These are phyloP conservation scores for Tagetes erecta DNA, from an alignment of 129 eudicot species.

Conservation along the genomic window DNA sequence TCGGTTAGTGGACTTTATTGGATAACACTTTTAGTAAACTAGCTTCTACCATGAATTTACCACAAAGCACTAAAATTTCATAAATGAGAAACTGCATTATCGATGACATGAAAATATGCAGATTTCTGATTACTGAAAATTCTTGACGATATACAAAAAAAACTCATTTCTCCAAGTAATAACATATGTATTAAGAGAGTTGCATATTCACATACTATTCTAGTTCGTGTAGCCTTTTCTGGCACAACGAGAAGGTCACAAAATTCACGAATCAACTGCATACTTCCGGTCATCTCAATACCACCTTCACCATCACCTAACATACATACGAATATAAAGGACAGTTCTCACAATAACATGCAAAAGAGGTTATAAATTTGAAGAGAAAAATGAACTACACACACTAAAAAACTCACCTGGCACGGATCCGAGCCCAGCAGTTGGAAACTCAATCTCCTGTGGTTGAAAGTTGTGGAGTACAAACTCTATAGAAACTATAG, in stretches of 20 bases:
- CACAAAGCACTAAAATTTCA: neutral
- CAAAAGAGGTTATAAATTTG: conserved; percentile 4
- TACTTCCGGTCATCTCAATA: conserved; percentile 95
- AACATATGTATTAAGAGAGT: neutral
- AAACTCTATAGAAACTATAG: conserved; percentile 38
- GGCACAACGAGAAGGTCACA: conserved; percentile 76
- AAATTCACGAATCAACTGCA: conserved; percentile 92
- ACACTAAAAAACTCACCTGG: conserved; percentile 58
- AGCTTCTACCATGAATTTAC: conserved; percentile 5
- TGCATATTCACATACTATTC: conserved; percentile 58
- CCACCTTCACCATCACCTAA: conserved; percentile 99
- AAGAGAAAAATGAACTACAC: neutral
- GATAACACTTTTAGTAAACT: neutral
- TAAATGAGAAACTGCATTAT: neutral
- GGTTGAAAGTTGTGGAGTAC: conserved; percentile 64
- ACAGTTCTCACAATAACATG: neutral
- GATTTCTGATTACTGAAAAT: neutral
- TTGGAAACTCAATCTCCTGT: conserved; percentile 99
- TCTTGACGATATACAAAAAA: neutral
- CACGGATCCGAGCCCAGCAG: conserved; percentile 91
- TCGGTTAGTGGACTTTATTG: too few relatives aligned
- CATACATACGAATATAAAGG: neutral
- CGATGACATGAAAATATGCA: neutral
- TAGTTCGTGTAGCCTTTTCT: conserved; percentile 71
- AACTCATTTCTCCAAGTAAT: too few relatives aligned